A percentile compares a stretch with the other conserved stretches of the same genome.
phyloP scores from a whole-genome alignment of 495 filamentous ascomycete genomes.

The Talaromyces nanjingensis region DNA sequence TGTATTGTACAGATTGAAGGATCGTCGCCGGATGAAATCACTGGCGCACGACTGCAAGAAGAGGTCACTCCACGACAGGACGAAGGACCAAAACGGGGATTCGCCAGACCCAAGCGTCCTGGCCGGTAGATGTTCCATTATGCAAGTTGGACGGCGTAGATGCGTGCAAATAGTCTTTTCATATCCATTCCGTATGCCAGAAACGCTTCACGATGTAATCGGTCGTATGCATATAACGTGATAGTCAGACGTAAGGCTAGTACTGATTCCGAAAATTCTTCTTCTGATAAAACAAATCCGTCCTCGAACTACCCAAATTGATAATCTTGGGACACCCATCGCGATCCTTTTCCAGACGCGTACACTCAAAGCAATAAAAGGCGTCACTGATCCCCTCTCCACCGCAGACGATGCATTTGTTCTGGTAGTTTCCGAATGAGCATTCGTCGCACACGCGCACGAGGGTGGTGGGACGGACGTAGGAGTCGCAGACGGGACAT shows the following conservation, averaged over 20 bases:
- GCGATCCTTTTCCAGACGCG: slow-evolving; percentile 90
- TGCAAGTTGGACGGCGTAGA: not conserved
- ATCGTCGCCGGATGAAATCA: slow-evolving; percentile 70
- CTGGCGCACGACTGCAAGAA: slow-evolving; percentile 57
- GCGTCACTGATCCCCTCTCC: slow-evolving; percentile 98
- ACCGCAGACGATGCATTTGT: slow-evolving; percentile 98
- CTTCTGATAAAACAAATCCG: slow-evolving; percentile 86
- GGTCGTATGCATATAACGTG: not conserved
- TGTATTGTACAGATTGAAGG: slow-evolving; percentile 50
- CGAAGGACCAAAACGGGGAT: slow-evolving; percentile 54
- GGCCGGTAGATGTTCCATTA: slow-evolving; percentile 40
- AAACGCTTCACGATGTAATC: not conserved
- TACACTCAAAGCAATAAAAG: slow-evolving; percentile 99
- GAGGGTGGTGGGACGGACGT: slow-evolving; percentile 94
- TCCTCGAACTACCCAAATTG: slow-evolving; percentile 89
- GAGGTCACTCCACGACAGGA: slow-evolving; percentile 72
- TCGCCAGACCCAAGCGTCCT: slow-evolving; percentile 85
- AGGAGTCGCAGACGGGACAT: slow-evolving; percentile 97
- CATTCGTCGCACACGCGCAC: slow-evolving; percentile 99
- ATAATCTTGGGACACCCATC: slow-evolving; percentile 99
- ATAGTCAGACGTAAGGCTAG: slow-evolving; percentile 13
- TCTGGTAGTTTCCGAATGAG: slow-evolving; percentile 99
- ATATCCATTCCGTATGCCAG: not conserved
- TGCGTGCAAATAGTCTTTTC: not conserved
- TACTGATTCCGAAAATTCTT: slow-evolving; percentile 69